Evolutionary conservation across 1,284 basidiomycete species (phyloP), one percentile per base, ranked within the genome.

Genomic region (Cutaneotrichosporon sp.): DNA sequence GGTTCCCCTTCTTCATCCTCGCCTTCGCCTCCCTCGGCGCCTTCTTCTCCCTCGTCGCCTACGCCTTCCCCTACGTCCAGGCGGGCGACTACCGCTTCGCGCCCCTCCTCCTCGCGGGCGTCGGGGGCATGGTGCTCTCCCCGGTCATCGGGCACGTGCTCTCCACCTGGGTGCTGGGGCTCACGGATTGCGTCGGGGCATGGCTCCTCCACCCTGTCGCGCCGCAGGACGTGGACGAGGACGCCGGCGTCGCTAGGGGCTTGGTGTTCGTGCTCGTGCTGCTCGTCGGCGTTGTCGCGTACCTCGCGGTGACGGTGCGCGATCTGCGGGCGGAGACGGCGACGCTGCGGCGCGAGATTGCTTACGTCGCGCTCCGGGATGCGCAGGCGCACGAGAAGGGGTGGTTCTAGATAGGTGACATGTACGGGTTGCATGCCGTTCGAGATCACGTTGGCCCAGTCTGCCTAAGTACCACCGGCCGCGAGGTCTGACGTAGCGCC

Each of bases 11-110:
- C 51, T 53, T 53, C 34, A 18, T 53, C 33, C 34, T 53, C 11
- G 51, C 22, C 27, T 61, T 51, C 31, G 45, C 50, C 27, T 45
- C 34, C 52, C 60, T 58, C n/a, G 43, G 55, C 14, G 33, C 20
- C 20, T 38, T 20, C 22, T 53, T 53, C 33, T 13, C 33, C 34
- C 13, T 53, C 33, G 33, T 38, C 20, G 51, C 51, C 10, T 53
- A 34, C 34, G 13, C 51, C 7, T 33, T 53, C 34, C 51, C 51
- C 20, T 33, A 27, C 34, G 51, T 53, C 33, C 51, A 20, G 33
- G 34, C 33, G 8, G 51, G 51, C 34, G 51, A 53, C 11, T 38
- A 38, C 34, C 22, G 13, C 22, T 42, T 16, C 34, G 51, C 20
- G 20, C 20, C 24, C 7, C 33, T 25, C 20, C 51, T 53, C 51